Evolutionary conservation across 2,329 filamentous ascomycete species (phyloP).

Genomic region (Penicillium sp.): DNA sequence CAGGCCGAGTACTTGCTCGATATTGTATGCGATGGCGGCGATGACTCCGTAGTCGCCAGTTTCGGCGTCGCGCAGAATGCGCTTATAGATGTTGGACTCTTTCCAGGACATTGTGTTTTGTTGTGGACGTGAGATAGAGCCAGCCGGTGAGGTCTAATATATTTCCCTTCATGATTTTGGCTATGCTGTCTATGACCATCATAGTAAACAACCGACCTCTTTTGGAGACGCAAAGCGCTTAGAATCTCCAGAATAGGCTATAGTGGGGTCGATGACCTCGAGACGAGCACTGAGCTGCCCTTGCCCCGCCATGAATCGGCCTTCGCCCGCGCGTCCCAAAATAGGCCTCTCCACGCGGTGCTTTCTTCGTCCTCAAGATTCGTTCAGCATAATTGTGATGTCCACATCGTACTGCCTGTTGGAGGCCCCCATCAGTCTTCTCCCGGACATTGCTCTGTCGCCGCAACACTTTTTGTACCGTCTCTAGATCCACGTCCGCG

Average conservation of each 20-base stretch:
- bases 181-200: neutral
- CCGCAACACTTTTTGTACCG: no score
- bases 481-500: no score
- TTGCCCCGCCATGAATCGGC: no score
- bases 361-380: neutral
- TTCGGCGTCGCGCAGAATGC: conserved; percentile 58
- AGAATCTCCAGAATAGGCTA: neutral
- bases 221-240: neutral
- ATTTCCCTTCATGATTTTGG: neutral
- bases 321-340: neutral
- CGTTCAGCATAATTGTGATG: neutral
- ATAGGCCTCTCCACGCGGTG: neutral
- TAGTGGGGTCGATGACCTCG: conserved; percentile 2
- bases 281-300: neutral
- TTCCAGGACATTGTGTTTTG: conserved; percentile 34
- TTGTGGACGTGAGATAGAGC: neutral
- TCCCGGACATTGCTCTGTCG: no score
- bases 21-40: conserved; percentile 53
- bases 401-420: no score
- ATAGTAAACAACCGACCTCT: neutral
- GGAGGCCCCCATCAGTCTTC: no score
- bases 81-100: conserved; percentile 22
- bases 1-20: conserved; percentile 67
- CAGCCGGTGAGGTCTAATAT: neutral
- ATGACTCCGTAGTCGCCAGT: conserved; percentile 58